Conservation (phyloP, 169 alveolate genomes). For the Eimeria tenella region DNA sequence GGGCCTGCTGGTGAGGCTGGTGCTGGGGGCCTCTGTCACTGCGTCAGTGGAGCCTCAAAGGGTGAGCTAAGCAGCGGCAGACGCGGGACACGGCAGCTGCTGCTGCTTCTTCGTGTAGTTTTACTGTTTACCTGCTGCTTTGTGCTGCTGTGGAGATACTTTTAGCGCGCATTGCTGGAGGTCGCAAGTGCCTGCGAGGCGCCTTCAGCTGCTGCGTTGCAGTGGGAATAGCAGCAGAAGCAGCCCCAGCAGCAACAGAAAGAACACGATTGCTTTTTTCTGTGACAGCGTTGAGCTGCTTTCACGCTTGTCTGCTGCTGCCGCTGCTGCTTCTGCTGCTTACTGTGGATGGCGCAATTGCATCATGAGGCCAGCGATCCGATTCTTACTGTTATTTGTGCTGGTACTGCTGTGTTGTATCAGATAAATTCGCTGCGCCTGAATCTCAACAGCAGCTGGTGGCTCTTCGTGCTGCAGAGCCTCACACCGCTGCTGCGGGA, state of each 20-base stretch:
- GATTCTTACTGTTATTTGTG: background rate
- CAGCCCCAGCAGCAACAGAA: background rate
- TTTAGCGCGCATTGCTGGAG: background rate
- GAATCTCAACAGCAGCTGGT: slow-evolving; percentile 15
- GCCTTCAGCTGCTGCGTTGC: background rate
- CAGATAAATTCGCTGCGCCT: slow-evolving; percentile 33
- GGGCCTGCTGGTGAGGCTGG: slow-evolving; percentile 8
- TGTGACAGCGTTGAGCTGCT: background rate
- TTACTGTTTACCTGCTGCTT: background rate
- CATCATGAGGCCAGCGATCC: background rate
- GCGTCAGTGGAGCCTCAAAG: background rate
- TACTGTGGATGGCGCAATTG: background rate
- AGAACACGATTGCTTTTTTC: background rate
- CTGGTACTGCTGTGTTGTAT: background rate
- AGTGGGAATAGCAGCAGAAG: background rate
- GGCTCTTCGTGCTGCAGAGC: slow-evolving; percentile 20
- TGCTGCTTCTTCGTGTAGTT: background rate
- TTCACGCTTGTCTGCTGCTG: no score
- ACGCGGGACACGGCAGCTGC: background rate
- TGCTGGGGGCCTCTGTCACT: slow-evolving; percentile 15
- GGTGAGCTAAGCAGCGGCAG: background rate
- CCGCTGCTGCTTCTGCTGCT: background rate
- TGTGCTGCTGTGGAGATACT: background rate
- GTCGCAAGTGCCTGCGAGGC: background rate
- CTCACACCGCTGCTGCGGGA: slow-evolving; percentile 13